Conservation (phyloP, 257 asterid species). For the Oldenlandia corymbosa region DNA sequence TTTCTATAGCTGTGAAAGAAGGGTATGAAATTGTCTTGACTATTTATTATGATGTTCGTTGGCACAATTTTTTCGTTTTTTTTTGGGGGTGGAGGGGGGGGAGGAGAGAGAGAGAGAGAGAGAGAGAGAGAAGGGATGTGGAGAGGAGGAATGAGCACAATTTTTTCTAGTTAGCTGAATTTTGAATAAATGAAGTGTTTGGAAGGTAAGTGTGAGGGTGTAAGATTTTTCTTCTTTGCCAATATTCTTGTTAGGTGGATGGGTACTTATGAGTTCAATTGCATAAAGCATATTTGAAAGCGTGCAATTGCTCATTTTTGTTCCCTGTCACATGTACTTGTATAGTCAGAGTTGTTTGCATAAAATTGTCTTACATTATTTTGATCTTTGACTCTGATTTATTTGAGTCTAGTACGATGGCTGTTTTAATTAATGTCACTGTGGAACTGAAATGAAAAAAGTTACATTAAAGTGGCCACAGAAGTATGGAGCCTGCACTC, state of each 20-base stretch:
- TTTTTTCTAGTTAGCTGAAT: neutral
- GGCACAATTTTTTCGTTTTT: too few relatives aligned
- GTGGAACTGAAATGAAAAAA: neutral
- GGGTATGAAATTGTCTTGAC: conserved; percentile 48
- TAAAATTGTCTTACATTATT: too few relatives aligned
- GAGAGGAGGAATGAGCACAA: too few relatives aligned
- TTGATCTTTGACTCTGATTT: too few relatives aligned
- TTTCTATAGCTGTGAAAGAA: conserved; percentile 86
- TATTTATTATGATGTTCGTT: neutral
- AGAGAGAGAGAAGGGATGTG: too few relatives aligned
- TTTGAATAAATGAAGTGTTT: neutral
- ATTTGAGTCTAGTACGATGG: too few relatives aligned
- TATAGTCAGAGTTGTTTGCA: too few relatives aligned
- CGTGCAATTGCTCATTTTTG: neutral
- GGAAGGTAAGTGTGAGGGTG: too few relatives aligned
- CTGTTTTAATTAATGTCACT: too few relatives aligned
- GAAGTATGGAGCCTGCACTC: neutral
- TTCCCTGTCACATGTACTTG: too few relatives aligned
- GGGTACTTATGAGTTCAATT: neutral
- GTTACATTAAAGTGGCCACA: neutral
- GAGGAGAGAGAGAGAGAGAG: too few relatives aligned
- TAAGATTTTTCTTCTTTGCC: neutral
- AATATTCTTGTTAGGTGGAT: neutral
- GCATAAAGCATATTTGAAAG: neutral
- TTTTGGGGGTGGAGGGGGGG: too few relatives aligned